phyloP scores from a whole-genome alignment of 148 eudicot genomes.

The Amaranthus cruentus region DNA sequence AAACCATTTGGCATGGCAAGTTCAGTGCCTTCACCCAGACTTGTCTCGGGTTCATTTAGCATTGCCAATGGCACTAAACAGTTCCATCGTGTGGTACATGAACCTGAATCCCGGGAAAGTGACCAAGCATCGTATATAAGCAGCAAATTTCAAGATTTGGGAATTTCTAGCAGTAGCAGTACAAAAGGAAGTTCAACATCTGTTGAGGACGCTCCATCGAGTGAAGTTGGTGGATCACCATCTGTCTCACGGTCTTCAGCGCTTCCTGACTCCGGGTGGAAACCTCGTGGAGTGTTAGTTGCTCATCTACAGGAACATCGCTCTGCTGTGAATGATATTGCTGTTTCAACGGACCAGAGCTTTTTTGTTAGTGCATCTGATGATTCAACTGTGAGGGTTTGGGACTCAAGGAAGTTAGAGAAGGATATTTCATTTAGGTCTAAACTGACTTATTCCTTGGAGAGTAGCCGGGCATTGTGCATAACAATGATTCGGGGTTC shows the following conservation, averaged over 20 bases:
- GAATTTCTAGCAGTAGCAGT: constrained; percentile 40
- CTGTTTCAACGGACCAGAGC: constrained; percentile 77
- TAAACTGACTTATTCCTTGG: constrained; percentile 80
- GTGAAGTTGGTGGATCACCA: constrained; percentile 50
- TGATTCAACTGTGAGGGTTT: constrained; percentile 94
- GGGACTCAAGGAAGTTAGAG: constrained; percentile 95
- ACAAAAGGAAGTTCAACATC: constrained; percentile 49
- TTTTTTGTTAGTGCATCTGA: constrained; percentile 95
- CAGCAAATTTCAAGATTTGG: constrained; percentile 66
- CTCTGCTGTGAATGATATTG: constrained; percentile 89
- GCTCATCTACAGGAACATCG: constrained; percentile 98
- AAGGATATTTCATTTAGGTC: constrained; percentile 97
- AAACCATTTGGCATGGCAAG: constrained; percentile 73
- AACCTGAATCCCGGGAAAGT: constrained; percentile 70
- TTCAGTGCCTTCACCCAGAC: constrained; percentile 69
- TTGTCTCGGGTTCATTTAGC: constrained; percentile 74
- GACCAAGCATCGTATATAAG: constrained; percentile 51
- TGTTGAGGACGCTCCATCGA: constrained; percentile 40
- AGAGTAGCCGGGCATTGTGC: constrained; percentile 82
- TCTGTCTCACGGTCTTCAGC: constrained; percentile 53
- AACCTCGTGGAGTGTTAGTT: constrained; percentile 96
- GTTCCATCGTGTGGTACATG: constrained; percentile 92
- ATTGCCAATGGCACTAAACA: constrained; percentile 63
- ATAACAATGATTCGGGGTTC: constrained; percentile 69
- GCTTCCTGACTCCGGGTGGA: constrained; percentile 90